phyloP scores from a whole-genome alignment of 2,329 filamentous ascomycete genomes.

The Diaporthe batatas region DNA sequence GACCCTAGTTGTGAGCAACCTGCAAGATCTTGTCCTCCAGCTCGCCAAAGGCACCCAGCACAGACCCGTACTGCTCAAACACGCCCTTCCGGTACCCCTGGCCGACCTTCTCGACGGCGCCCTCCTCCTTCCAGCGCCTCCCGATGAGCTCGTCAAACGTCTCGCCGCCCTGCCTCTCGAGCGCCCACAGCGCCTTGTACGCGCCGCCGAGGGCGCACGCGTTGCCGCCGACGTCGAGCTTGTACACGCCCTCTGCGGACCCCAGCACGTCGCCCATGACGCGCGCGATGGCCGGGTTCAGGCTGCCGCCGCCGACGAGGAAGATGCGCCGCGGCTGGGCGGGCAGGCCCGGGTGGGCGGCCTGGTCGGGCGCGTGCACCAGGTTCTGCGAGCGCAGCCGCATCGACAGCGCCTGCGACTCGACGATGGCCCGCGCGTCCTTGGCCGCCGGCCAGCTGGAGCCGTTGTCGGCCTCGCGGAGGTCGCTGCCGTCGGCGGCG shows the following conservation, averaged over 20 bases:
- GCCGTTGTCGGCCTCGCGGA: constrained; percentile 49
- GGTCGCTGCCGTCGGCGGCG: constrained; percentile 65
- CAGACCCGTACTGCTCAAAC: constrained; percentile 83
- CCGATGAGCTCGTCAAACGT: constrained; percentile 92
- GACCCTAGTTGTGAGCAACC: constrained; percentile 50
- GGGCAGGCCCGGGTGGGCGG: constrained; percentile 65
- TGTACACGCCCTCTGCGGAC: constrained; percentile 89
- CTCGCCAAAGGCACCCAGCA: constrained; percentile 80
- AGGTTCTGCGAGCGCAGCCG: constrained; percentile 86
- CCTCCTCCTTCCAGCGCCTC: constrained; percentile 85
- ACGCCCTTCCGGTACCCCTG: constrained; percentile 81
- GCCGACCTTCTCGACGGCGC: constrained; percentile 85
- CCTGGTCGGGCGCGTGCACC: constrained; percentile 67
- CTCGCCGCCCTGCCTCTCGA: constrained; percentile 76
- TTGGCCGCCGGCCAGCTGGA: constrained; percentile 66
- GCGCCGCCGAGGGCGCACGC: constrained; percentile 94
- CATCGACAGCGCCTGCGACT: constrained; percentile 94
- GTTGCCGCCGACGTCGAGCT: constrained; percentile 93
- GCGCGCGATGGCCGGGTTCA: constrained; percentile 89
- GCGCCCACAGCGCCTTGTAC: constrained; percentile 95
- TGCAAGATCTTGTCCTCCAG: constrained; percentile 78
- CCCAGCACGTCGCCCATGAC: constrained; percentile 91
- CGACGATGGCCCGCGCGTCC: constrained; percentile 90
- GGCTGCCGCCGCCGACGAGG: constrained; percentile 91
- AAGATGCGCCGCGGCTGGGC: constrained; percentile 91